Evolutionary conservation across 1,284 basidiomycete genomes (phyloP), one percentile per base, ranked within the genome.

Genomic region (Cronartium quercuum): DNA sequence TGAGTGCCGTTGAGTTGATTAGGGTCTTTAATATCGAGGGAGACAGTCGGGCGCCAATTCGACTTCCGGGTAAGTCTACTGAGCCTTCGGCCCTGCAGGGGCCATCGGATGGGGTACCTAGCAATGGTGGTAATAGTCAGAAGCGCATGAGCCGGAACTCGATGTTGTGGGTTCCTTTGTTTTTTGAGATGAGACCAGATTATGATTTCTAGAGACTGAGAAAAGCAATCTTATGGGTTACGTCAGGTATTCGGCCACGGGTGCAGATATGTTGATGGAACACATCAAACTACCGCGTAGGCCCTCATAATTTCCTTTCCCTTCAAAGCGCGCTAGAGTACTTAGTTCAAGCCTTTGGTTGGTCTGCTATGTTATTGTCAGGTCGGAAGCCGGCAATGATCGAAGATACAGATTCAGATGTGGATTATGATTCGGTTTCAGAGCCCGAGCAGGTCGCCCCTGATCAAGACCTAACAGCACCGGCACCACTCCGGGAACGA

Each of bases 21-120:
- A 71, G 69, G 10, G 63, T 71, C 24, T 71, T 71, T 29, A 71
- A 71, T 34, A 71, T 71, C 37, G 69, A 71, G 24, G 69, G 69
- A 6, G 62, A 71, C 58, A 64, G 29, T 40, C 69, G 61, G 9
- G 69, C 69, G 12, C 69, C 69, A 5, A 71, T 71, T 21, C 61
- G 47, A 18, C 44, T 71, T 12, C 62, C 68, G 35, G 61, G 47
- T n/a, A 62, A 47, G 24, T 34, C 57, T 6, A 35, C 29, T 2
- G 6, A 55, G 51, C 60, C 60, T 18, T 61, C 60, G 18, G 4
- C 13, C n/a, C 37, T 37, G 38, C 24, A 37, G n/a, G 37, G n/a
- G 13, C 63, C 9, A 24, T 65, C 24, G 37, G 5, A 34, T 51
- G n/a, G n/a, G 38, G 38, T 29, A 42, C 21, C 63, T 24, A 5